These are phyloP conservation scores for Colletotrichum aenigma DNA, from an alignment of 2,329 filamentous ascomycete species.

Conservation along the genomic window DNA sequence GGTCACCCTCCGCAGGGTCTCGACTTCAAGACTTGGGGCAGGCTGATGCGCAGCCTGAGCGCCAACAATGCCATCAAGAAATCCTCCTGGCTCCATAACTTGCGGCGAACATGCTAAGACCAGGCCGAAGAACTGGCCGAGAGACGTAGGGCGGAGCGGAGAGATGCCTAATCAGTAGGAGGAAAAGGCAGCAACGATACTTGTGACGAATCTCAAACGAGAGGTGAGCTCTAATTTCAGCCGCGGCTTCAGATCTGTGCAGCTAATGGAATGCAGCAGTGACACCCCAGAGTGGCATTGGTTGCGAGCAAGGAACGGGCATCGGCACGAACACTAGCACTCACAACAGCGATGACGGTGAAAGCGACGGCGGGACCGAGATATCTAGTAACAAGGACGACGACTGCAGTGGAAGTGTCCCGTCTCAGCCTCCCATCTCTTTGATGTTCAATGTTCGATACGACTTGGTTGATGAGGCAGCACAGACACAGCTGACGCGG, in stretches of 20 bases:
- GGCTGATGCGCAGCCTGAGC: background rate
- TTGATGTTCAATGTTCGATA: background rate
- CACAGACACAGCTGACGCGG: background rate
- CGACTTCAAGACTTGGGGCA: background rate
- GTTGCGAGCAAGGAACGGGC: background rate
- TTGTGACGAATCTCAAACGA: background rate
- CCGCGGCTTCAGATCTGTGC: background rate
- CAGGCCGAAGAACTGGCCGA: background rate
- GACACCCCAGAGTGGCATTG: background rate
- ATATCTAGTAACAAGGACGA: background rate
- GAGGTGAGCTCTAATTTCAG: background rate
- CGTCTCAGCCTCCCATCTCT: background rate
- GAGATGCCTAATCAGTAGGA: background rate
- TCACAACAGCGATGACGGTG: too few relatives aligned
- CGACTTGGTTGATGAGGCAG: background rate
- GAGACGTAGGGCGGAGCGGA: background rate
- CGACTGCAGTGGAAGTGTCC: background rate
- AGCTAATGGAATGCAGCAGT: background rate
- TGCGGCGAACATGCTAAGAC: background rate
- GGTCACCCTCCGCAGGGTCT: background rate
- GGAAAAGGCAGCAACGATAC: background rate
- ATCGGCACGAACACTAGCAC: background rate
- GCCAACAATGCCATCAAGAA: background rate
- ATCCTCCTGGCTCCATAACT: background rate
- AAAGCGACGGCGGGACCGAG: background rate